Conservation (phyloP, 2,329 filamentous ascomycete genomes). For the Cladosporium velox region DNA sequence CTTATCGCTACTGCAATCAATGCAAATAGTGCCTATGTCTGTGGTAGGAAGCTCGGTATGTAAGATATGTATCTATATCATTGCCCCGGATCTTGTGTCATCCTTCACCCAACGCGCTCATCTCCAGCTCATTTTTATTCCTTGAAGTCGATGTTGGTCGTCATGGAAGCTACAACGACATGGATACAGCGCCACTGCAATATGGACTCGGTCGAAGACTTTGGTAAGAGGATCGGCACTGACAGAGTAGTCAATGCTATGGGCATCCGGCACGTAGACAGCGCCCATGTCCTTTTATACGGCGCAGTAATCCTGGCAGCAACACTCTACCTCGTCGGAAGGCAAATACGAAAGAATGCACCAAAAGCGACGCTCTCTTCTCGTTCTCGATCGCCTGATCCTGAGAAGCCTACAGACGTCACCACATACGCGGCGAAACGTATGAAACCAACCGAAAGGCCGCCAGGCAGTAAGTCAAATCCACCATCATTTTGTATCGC, state of each 20-base stretch:
- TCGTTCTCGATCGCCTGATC: conserved; percentile 41
- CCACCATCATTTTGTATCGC: not conserved
- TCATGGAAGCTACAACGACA: conserved; percentile 4
- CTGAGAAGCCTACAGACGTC: conserved; percentile 46
- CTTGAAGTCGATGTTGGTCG: not conserved
- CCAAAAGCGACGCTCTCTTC: not conserved
- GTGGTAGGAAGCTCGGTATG: not conserved
- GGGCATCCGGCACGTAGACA: not conserved
- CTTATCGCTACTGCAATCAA: conserved; percentile 19
- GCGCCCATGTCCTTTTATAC: not conserved
- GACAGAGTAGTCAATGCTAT: not conserved
- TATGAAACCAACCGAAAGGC: conserved; percentile 41
- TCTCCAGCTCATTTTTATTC: not conserved
- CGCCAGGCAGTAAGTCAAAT: conserved; percentile 49
- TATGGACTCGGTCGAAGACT: not conserved
- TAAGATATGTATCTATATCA: not conserved
- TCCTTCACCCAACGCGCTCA: not conserved
- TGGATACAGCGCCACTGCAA: conserved; percentile 1
- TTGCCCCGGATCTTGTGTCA: not conserved
- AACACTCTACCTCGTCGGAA: not conserved
- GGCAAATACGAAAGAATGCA: not conserved
- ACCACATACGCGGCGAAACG: conserved; percentile 19
- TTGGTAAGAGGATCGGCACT: not conserved
- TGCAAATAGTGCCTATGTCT: conserved; percentile 13
- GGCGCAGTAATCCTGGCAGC: not conserved